Evolutionary conservation across 371 early-diverging fungal species (phyloP), one percentile per base, ranked within the genome.

Genomic region (Dentiscutata heterogama): DNA sequence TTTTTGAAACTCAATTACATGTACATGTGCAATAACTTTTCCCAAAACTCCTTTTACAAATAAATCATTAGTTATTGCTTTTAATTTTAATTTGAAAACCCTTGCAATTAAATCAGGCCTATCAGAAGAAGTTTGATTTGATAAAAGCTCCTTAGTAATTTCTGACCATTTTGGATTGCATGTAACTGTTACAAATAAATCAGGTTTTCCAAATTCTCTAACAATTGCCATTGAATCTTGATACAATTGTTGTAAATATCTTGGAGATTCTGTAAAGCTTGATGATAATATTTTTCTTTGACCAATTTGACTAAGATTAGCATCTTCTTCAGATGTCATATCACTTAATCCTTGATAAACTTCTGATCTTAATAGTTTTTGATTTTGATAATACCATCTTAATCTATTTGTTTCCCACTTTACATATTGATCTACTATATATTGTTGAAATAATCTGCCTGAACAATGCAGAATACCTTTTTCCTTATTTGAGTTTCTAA

Each of bases 361-460:
- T 42, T 42, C 42, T 14, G 3, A 2, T 68, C 42, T 68, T 58
- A n/a, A 58, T 8, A 3, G 20, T 58, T 58, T 58, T 29, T 81
- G 81, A 46, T 77, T 73, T 0, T 64, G 0, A 27, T 53, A 22
- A 1, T 60, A 11, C 42, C 39, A 82, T 22, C 29, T 65, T 27
- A 82, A 67, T 8, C 39, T 39, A n/a, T n/a, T 61, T 27, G 42
- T 54, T 51, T 78, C 74, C 73, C 29, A n/a, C 77, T 84, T 54
- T 70, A 67, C 29, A 83, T 83, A 77, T 70, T 80, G 7, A 78
- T 54, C 77, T 79, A 83, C 18, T 82, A 53, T 51, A 67, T 50
- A 82, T 80, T 80, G 77, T 25, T 75, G 77, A 53, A 56, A 35
- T 5, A 82, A 73, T 39, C 56, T 54, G 6, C 39, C 39, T 42